Conservation (phyloP, 768 basidiomycete genomes). For the Holtermannia corniformis region DNA sequence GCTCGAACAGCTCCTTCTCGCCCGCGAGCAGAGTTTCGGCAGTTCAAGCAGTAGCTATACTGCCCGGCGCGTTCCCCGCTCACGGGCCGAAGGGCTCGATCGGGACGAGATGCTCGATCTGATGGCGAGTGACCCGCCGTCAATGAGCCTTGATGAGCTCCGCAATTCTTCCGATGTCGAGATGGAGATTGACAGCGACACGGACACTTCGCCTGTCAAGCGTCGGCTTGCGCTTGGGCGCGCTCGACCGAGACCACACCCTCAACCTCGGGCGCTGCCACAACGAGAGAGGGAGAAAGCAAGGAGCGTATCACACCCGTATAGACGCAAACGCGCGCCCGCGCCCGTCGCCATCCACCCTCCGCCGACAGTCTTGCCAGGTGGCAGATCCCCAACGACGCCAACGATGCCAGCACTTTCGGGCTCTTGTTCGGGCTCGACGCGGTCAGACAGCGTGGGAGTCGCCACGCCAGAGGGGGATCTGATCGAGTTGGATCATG, state of each 20-base stretch:
- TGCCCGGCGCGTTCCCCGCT: too few species aligned
- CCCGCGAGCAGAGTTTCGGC: not conserved
- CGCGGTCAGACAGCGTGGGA: slow-evolving; percentile 54
- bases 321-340: too few species aligned
- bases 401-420: slow-evolving; percentile 56
- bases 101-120: not conserved
- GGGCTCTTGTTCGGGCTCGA: slow-evolving; percentile 75
- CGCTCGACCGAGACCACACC: too few species aligned
- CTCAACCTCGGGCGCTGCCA: too few species aligned
- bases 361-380: too few species aligned
- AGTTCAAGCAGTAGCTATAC: not conserved
- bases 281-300: too few species aligned
- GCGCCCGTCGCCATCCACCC: too few species aligned
- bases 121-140: not conserved
- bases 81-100: not conserved
- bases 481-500: slow-evolving; percentile 4
- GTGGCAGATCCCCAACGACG: too few species aligned
- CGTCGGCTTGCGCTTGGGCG: not conserved
- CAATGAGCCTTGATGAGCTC: not conserved
- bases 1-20: not conserved
- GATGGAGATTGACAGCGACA: not conserved
- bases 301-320: too few species aligned
- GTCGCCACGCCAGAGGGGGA: slow-evolving; percentile 21
- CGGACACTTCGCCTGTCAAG: not conserved
- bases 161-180: not conserved